Evolutionary conservation across 345 rosid genomes (phyloP).

Genomic region (Capsella bursapastoris): DNA sequence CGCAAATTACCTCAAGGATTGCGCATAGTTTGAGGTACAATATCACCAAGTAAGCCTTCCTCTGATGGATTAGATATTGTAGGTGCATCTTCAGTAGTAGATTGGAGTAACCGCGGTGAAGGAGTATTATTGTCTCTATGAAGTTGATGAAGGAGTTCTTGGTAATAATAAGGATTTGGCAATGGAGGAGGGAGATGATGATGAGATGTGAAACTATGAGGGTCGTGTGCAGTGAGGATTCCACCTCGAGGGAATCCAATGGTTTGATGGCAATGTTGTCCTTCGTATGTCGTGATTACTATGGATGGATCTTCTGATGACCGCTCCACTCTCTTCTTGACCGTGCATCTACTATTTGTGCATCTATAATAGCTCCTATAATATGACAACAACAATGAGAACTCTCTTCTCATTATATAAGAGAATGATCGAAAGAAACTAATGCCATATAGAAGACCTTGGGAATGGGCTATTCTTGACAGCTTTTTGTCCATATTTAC

Average conservation of each 20-base stretch:
- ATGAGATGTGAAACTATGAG: slow-evolving; percentile 51
- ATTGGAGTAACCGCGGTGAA: slow-evolving; percentile 37
- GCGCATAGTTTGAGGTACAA: slow-evolving; percentile 82
- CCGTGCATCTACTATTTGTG: slow-evolving; percentile 89
- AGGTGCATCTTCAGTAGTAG: slow-evolving; percentile 34
- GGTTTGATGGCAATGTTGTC: slow-evolving; percentile 95
- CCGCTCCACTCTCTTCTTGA: slow-evolving; percentile 96
- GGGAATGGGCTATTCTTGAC: slow-evolving; percentile 95
- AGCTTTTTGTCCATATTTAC: slow-evolving; percentile 91
- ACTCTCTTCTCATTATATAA: background rate
- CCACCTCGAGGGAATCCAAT: slow-evolving; percentile 80
- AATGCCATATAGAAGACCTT: slow-evolving; percentile 50
- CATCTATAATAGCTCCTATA: slow-evolving; percentile 96
- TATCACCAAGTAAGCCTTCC: slow-evolving; percentile 87
- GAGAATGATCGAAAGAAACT: background rate
- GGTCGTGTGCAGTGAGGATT: slow-evolving; percentile 57
- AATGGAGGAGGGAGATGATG: slow-evolving; percentile 51
- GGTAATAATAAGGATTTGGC: slow-evolving; percentile 51
- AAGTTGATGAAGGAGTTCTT: slow-evolving; percentile 47
- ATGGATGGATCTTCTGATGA: slow-evolving; percentile 80
- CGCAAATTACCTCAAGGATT: slow-evolving; percentile 44
- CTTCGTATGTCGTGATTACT: slow-evolving; percentile 96
- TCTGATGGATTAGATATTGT: slow-evolving; percentile 42
- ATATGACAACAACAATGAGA: background rate
- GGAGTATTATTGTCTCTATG: slow-evolving; percentile 47